phyloP scores from a whole-genome alignment of 768 basidiomycete genomes.

The Kockovaella imperatae region DNA sequence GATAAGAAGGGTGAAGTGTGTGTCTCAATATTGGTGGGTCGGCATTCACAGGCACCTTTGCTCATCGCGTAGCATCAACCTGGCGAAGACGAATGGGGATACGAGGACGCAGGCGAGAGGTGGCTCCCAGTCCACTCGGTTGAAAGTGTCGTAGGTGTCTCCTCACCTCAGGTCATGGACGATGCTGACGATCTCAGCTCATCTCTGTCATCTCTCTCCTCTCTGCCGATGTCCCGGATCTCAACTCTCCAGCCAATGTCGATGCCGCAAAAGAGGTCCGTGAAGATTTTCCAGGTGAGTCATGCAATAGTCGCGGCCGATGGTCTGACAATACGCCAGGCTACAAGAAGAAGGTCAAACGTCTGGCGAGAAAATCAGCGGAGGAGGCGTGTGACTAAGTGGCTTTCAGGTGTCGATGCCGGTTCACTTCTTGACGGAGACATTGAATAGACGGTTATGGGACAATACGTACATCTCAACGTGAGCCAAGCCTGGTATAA shows the following conservation, averaged over 20 bases:
- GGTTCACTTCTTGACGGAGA: no score
- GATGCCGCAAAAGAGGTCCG: slow-evolving; percentile 64
- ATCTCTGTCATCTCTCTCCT: slow-evolving; percentile 92
- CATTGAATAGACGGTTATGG: no score
- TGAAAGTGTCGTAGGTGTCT: slow-evolving; percentile 73
- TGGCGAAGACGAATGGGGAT: slow-evolving; percentile 87
- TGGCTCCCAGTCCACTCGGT: slow-evolving; percentile 98
- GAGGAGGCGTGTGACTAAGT: slow-evolving; percentile 73
- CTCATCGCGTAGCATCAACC: slow-evolving; percentile 65
- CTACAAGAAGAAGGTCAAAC: slow-evolving; percentile 94
- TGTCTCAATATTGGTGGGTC: slow-evolving; percentile 48
- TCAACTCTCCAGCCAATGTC: slow-evolving; percentile 90
- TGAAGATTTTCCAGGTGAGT: slow-evolving; percentile 36
- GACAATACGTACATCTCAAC: no score
- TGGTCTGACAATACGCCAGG: slow-evolving; percentile 45
- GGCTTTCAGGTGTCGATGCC: no score
- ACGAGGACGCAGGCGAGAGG: slow-evolving; percentile 91
- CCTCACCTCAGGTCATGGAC: not conserved
- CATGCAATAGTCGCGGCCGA: not conserved
- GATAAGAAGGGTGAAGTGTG: slow-evolving; percentile 48
- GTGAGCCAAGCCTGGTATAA: no score
- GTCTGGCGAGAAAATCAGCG: slow-evolving; percentile 74
- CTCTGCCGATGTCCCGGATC: slow-evolving; percentile 81
- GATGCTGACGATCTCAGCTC: slow-evolving; percentile 52
- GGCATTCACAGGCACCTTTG: not conserved